These are phyloP conservation scores for Hygrophorus russula DNA, from an alignment of 768 basidiomycete species.

Conservation along the genomic window DNA sequence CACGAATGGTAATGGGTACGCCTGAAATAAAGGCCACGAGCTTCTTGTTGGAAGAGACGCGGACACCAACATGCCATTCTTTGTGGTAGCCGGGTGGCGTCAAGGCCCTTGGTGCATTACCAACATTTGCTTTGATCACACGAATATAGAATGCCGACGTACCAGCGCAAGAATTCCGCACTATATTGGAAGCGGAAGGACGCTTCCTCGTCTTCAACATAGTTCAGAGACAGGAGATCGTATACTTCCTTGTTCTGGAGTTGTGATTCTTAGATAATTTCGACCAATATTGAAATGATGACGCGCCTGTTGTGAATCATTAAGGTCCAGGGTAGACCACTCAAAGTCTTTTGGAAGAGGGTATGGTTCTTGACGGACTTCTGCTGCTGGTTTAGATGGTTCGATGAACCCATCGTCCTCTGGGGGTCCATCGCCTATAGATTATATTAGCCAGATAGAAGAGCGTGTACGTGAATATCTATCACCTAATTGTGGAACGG, in stretches of 20 bases:
- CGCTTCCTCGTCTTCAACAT: constrained; percentile 94
- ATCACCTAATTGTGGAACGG: constrained; percentile 81
- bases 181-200: constrained; percentile 96
- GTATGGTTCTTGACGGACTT: constrained; percentile 84
- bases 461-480: not conserved
- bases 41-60: constrained; percentile 83
- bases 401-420: constrained; percentile 85
- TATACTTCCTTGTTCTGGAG: constrained; percentile 85
- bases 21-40: constrained; percentile 96
- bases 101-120: constrained; percentile 56
- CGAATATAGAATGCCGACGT: constrained; percentile 6
- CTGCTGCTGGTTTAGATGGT: constrained; percentile 56
- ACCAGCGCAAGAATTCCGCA: constrained; percentile 91
- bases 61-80: constrained; percentile 95
- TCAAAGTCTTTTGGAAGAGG: constrained; percentile 87
- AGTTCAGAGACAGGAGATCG: constrained; percentile 82
- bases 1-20: constrained; percentile 77
- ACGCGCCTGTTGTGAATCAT: constrained; percentile 58
- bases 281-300: not conserved
- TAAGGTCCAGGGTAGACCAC: constrained; percentile 78
- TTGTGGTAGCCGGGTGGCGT: constrained; percentile 87
- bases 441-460: not conserved
- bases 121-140: not conserved
- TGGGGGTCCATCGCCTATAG: constrained; percentile 49
- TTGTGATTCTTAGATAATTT: constrained; percentile 4